Evolutionary conservation across 106 monocot genomes (phyloP).

Genomic region (Ottelia alismoides): DNA sequence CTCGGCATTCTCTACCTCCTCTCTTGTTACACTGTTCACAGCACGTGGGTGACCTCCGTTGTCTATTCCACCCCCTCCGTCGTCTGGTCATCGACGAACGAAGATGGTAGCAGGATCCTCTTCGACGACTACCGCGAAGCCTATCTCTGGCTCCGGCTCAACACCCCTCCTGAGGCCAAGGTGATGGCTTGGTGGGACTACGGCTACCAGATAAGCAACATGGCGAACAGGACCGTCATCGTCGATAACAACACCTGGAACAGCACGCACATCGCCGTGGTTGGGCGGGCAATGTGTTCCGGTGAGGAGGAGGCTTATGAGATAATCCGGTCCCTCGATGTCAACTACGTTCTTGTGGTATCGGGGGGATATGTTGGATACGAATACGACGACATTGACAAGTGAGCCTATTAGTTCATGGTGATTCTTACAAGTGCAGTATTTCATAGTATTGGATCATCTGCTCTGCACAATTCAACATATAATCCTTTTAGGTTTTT

Average conservation of each 20-base stretch:
- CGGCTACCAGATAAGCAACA: conserved; percentile 12
- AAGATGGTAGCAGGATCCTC: not conserved
- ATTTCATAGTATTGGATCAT: not conserved
- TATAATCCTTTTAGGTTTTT: no score
- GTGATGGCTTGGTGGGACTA: conserved; percentile 19
- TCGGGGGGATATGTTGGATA: conserved; percentile 13
- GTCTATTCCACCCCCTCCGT: conserved; percentile 10
- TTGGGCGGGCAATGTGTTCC: conserved; percentile 14
- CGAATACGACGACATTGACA: conserved; percentile 11
- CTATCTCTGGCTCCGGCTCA: conserved; percentile 9
- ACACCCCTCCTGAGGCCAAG: conserved; percentile 13
- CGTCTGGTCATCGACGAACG: conserved; percentile 3
- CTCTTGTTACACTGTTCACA: conserved; percentile 6
- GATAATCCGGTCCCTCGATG: conserved; percentile 12
- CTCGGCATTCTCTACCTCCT: conserved; percentile 9
- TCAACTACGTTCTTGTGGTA: conserved; percentile 14
- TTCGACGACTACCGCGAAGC: conserved; percentile 16
- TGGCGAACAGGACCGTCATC: conserved; percentile 14
- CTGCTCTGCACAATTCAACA: no score
- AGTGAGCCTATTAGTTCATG: not conserved
- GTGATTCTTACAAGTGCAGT: no score
- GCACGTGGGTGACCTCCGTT: conserved; percentile 12
- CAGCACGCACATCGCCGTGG: conserved; percentile 13
- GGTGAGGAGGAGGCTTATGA: conserved; percentile 11
- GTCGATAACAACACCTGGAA: conserved; percentile 19